These are phyloP conservation scores for Prunus kanzakura DNA, from an alignment of 306 rosid genomes.

Conservation along the genomic window DNA sequence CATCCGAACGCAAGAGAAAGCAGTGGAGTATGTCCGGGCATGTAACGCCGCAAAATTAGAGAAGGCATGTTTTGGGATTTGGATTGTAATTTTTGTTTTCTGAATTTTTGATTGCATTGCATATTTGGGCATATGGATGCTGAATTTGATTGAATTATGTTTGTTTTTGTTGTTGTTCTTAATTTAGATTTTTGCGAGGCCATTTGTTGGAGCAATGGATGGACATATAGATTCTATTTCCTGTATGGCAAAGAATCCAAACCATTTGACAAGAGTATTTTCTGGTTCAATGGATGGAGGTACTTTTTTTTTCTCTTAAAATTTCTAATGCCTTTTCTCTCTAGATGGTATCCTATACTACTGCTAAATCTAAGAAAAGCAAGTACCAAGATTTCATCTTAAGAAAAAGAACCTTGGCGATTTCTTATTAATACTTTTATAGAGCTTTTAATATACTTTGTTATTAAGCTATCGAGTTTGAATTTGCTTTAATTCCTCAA, in stretches of 20 bases:
- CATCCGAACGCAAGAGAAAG: conserved; percentile 84
- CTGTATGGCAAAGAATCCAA: conserved; percentile 80
- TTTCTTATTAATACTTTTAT: not conserved
- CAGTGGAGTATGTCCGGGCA: conserved; percentile 87
- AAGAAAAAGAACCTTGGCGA: not conserved
- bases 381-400: not conserved
- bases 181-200: conserved; percentile 78
- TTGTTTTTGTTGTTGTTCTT: not conserved
- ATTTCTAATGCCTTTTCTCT: not conserved
- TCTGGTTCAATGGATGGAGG: conserved; percentile 99
- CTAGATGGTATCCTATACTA: not conserved
- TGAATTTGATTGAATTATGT: not conserved
- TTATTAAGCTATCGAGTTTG: not conserved
- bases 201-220: conserved; percentile 93
- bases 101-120: not conserved
- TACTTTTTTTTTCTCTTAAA: conserved; percentile 25
- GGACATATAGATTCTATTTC: conserved; percentile 84
- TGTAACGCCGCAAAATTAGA: conserved; percentile 87
- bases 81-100: not conserved
- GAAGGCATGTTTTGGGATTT: conserved; percentile 41
- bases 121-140: not conserved
- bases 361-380: not conserved
- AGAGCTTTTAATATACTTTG: not conserved
- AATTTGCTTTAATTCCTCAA: conserved; percentile 1
- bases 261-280: conserved; percentile 77